These are phyloP conservation scores for Zymoseptoria crescenta DNA, from an alignment of 2,329 filamentous ascomycete genomes.

Conservation along the genomic window DNA sequence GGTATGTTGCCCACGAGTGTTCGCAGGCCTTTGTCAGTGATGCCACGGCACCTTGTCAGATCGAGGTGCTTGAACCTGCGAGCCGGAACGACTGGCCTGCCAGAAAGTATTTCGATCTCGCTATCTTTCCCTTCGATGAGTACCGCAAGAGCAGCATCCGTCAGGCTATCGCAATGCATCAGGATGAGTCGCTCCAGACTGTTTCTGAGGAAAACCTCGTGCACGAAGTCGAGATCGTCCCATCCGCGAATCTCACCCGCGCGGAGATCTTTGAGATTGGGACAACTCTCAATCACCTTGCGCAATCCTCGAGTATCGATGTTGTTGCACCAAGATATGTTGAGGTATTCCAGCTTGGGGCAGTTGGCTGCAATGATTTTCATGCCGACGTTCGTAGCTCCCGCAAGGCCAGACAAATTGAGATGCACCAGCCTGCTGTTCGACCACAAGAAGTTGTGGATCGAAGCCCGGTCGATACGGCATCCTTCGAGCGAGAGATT, in stretches of 20 bases:
- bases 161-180: slow-evolving; percentile 70
- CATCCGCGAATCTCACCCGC: slow-evolving; percentile 78
- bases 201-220: slow-evolving; percentile 70
- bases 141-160: slow-evolving; percentile 62
- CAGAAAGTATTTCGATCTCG: slow-evolving; percentile 72
- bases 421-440: slow-evolving; percentile 75
- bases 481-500: slow-evolving; percentile 86
- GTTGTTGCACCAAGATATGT: slow-evolving; percentile 88
- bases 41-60: slow-evolving; percentile 64
- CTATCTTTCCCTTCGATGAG: slow-evolving; percentile 71
- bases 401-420: slow-evolving; percentile 74
- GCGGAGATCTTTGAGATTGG: slow-evolving; percentile 66
- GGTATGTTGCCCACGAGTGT: slow-evolving; percentile 68
- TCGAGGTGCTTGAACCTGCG: slow-evolving; percentile 78
- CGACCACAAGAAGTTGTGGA: slow-evolving; percentile 69
- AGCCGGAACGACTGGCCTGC: slow-evolving; percentile 65
- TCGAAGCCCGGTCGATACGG: slow-evolving; percentile 68
- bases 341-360: slow-evolving; percentile 71
- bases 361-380: slow-evolving; percentile 78
- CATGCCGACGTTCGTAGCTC: slow-evolving; percentile 76
- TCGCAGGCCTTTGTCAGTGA: slow-evolving; percentile 67
- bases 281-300: slow-evolving; percentile 64
- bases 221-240: slow-evolving; percentile 62
- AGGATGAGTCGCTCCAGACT: slow-evolving; percentile 74
- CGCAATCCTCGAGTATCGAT: slow-evolving; percentile 71